Conservation (phyloP, 352 stramenopile species). For the Phytophthora uliginosa region DNA sequence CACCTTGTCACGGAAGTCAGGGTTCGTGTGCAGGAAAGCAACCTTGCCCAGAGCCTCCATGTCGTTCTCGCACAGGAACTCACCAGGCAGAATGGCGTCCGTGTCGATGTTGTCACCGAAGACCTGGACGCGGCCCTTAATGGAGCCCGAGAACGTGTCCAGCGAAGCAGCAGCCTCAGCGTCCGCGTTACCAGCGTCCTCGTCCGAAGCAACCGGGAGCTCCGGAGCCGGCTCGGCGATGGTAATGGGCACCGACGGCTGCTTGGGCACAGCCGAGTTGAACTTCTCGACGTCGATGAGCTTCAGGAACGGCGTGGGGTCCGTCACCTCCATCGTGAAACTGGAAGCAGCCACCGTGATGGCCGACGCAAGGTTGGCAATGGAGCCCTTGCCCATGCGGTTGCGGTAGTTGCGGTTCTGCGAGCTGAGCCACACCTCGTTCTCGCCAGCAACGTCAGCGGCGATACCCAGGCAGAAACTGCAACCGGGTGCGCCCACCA, state of each 20-base stretch:
- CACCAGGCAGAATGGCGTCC: slow-evolving; percentile 86
- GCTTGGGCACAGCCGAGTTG: slow-evolving; percentile 64
- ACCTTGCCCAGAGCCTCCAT: slow-evolving; percentile 88
- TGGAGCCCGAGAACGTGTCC: slow-evolving; percentile 57
- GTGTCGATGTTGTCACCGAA: slow-evolving; percentile 94
- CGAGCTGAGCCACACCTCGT: slow-evolving; percentile 86
- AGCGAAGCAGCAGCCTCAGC: slow-evolving; percentile 45
- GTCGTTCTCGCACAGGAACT: slow-evolving; percentile 89
- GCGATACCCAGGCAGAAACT: slow-evolving; percentile 87
- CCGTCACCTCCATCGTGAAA: slow-evolving; percentile 85
- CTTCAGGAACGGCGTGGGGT: slow-evolving; percentile 78
- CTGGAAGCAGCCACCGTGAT: slow-evolving; percentile 87
- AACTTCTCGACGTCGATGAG: slow-evolving; percentile 82
- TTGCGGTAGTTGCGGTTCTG: slow-evolving; percentile 93
- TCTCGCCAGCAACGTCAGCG: slow-evolving; percentile 83
- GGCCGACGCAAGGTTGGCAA: slow-evolving; percentile 83
- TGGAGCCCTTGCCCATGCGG: slow-evolving; percentile 87
- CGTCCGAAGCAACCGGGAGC: slow-evolving; percentile 35
- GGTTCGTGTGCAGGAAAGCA: slow-evolving; percentile 88
- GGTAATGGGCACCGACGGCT: slow-evolving; percentile 45
- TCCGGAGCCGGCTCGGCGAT: slow-evolving; percentile 68
- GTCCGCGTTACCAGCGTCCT: slow-evolving; percentile 23
- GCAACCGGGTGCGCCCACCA: slow-evolving; percentile 80
- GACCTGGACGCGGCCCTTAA: slow-evolving; percentile 79
- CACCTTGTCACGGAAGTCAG: slow-evolving; percentile 89